Evolutionary conservation across 805 yeast species (phyloP).

Genomic region (Wickerhamiella cacticola): DNA sequence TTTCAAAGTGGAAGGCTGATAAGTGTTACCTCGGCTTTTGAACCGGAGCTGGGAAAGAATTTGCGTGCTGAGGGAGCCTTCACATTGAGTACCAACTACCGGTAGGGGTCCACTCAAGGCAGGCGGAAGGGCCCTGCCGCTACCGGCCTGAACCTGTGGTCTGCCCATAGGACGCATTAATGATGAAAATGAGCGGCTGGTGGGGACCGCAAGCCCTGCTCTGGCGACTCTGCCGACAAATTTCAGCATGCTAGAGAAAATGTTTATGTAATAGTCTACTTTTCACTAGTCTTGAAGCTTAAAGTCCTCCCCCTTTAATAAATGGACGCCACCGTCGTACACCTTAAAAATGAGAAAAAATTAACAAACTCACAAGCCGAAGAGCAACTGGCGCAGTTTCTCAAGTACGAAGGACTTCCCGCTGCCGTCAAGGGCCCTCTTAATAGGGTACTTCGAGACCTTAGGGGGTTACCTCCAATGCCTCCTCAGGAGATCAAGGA

Average conservation of each 20-base stretch:
- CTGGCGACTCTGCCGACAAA: not conserved
- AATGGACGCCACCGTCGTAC: constrained; percentile 19
- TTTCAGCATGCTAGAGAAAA: constrained; percentile 1
- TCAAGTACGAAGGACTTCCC: constrained; percentile 30
- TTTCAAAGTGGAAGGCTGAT: constrained; percentile 83
- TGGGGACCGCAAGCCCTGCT: not conserved
- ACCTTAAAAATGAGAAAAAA: constrained; percentile 16
- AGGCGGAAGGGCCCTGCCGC: too few relatives aligned
- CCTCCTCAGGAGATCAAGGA: constrained; percentile 2
- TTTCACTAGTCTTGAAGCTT: too few relatives aligned
- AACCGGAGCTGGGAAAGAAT: constrained; percentile 20
- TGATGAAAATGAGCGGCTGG: not conserved
- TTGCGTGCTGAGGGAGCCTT: not conserved
- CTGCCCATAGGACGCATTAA: constrained; percentile 8
- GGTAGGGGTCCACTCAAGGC: not conserved
- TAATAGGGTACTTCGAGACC: constrained; percentile 61
- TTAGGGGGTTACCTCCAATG: constrained; percentile 66
- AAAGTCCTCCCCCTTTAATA: not conserved
- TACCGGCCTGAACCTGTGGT: not conserved
- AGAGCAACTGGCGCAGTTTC: constrained; percentile 19
- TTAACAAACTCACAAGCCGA: constrained; percentile 22
- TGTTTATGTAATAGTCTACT: constrained; percentile 1
- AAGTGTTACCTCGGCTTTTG: constrained; percentile 83
- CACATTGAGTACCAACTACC: constrained; percentile 6
- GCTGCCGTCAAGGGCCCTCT: constrained; percentile 47